Percentiles rank a stretch among this genome's conserved stretches.
Conservation (phyloP, 352 stramenopile genomes). For the Globisporangium cylindrosporum region DNA sequence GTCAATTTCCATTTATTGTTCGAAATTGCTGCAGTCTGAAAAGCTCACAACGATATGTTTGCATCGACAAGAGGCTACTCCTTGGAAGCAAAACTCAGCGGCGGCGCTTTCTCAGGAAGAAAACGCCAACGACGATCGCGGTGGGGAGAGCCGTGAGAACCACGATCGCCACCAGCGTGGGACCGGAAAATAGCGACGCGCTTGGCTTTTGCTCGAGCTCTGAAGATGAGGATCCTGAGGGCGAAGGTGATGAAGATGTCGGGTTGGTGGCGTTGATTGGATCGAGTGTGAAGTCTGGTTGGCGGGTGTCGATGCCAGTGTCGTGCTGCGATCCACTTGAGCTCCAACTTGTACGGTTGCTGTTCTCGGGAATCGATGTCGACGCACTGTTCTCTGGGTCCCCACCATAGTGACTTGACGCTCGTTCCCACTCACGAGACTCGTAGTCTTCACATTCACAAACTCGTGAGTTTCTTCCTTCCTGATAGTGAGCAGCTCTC, state of each 20-base stretch:
- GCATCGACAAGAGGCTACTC: no score
- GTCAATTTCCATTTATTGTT: no score
- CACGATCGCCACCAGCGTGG: conserved; percentile 14
- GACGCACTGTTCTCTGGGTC: not conserved
- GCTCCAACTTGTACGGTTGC: not conserved
- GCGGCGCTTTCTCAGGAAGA: conserved; percentile 7
- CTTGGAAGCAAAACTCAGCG: no score
- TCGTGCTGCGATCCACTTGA: not conserved
- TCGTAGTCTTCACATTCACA: not conserved
- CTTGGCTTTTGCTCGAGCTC: not conserved
- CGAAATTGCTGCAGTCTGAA: no score
- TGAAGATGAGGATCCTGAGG: not conserved
- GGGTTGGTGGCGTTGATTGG: not conserved
- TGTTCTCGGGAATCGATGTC: not conserved
- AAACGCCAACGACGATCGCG: conserved; percentile 17
- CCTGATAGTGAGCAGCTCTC: not conserved
- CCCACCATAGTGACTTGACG: not conserved
- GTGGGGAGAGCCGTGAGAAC: conserved; percentile 13
- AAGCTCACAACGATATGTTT: no score
- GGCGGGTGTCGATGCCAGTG: no score
- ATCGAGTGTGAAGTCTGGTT: not conserved
- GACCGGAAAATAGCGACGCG: conserved; percentile 13
- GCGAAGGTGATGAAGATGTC: not conserved
- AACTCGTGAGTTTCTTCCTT: not conserved
- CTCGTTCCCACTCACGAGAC: not conserved